phyloP scores from a whole-genome alignment of 345 rosid species.

The Alliaria petiolata region DNA sequence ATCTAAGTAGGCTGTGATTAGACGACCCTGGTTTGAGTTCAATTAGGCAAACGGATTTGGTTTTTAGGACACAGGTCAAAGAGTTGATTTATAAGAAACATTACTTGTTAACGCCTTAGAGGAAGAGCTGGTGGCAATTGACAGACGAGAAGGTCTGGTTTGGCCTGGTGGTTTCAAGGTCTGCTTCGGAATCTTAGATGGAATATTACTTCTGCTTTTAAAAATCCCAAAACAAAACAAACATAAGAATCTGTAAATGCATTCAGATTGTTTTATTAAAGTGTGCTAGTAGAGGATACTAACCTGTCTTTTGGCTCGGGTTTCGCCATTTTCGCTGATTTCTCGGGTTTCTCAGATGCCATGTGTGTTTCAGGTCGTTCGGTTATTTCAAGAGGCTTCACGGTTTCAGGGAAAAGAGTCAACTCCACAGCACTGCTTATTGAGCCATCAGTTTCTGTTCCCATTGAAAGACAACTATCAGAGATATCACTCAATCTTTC shows the following conservation, averaged over 20 bases:
- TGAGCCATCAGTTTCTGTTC: conserved; percentile 88
- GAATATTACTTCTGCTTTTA: conserved; percentile 29
- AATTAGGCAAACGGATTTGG: not conserved
- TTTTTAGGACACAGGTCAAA: not conserved
- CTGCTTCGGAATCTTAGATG: conserved; percentile 63
- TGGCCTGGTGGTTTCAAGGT: conserved; percentile 37
- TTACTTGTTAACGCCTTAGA: conserved; percentile 59
- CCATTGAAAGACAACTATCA: conserved; percentile 87
- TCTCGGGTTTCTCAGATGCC: conserved; percentile 34
- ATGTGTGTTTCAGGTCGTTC: conserved; percentile 15
- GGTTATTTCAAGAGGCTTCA: conserved; percentile 29
- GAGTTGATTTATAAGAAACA: not conserved
- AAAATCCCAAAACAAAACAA: not conserved
- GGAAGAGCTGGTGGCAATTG: conserved; percentile 44
- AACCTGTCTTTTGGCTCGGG: conserved; percentile 47
- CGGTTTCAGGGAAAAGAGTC: conserved; percentile 69
- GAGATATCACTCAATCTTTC: conserved; percentile 95
- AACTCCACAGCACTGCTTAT: conserved; percentile 62
- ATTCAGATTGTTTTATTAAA: not conserved
- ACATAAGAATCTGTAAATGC: not conserved
- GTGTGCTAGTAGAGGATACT: conserved; percentile 21
- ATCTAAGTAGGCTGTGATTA: not conserved
- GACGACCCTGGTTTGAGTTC: not conserved
- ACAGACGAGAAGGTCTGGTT: conserved; percentile 50
- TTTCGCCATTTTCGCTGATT: conserved; percentile 43